Percentiles rank a stretch among this genome's conserved stretches.
Evolutionary conservation across 352 stramenopile genomes (phyloP).

Genomic region (Pythium folliculosum): DNA sequence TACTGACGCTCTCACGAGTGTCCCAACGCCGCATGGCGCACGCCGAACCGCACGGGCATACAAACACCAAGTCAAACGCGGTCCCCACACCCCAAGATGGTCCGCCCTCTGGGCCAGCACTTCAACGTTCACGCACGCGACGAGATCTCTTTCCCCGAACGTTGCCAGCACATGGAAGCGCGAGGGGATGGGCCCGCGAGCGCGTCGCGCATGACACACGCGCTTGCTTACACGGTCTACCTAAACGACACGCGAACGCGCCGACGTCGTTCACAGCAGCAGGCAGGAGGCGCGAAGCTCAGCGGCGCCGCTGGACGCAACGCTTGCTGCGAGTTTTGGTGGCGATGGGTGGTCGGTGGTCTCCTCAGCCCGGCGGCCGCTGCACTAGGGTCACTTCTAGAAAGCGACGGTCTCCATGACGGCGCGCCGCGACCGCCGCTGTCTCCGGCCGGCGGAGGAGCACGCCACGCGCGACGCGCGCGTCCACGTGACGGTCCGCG

Average conservation of each 20-base stretch:
- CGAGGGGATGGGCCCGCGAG: neutral
- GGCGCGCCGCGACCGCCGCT: neutral
- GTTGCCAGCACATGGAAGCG: conserved; percentile 7
- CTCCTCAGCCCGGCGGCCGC: no score
- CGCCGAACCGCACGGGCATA: conserved; percentile 14
- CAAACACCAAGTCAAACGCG: conserved; percentile 18
- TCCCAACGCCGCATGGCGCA: neutral
- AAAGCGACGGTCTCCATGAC: neutral
- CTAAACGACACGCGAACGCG: conserved; percentile 14
- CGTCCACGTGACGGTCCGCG: conserved; percentile 6
- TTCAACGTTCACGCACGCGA: conserved; percentile 9
- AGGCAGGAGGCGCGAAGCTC: neutral
- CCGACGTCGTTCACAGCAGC: neutral
- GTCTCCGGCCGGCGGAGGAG: neutral
- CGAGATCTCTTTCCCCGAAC: conserved; percentile 23
- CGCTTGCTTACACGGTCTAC: neutral
- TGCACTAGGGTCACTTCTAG: neutral
- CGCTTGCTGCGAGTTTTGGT: neutral
- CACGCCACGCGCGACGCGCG: neutral
- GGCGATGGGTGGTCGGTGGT: neutral
- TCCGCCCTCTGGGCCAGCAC: neutral
- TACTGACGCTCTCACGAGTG: conserved; percentile 20
- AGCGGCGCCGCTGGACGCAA: neutral
- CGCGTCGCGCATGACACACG: neutral
- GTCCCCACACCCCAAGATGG: conserved; percentile 8